Base-by-base conservation (phyloP, 1,284 basidiomycete genomes). In the Apiotrichum veenhuisii region DNA sequence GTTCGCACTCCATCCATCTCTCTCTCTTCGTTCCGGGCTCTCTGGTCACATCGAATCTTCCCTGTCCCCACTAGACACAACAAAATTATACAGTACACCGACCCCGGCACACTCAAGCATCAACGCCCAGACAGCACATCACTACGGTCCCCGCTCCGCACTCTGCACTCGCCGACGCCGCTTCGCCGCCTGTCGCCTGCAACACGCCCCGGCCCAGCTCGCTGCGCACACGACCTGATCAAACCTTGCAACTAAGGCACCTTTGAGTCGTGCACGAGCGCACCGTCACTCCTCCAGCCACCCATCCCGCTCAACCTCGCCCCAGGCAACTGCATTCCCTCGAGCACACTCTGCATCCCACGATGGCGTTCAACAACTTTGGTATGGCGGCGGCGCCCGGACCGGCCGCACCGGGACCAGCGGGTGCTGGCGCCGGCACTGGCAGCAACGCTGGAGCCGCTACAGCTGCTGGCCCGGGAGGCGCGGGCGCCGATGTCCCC, bases 401-500 rank as follows among this genome's bases (percentile, higher is more conserved):
- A 41, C 40, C 40, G 10, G 40, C 18, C 20, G 40, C 40, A 22
- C 40, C 40, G n/a, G 40, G 40, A 20, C 18, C n/a, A 20, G 18
- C 37, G 17, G 37, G 37, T 18, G 37, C 37, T 18, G 17, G 8
- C 8, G 48, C n/a, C 34, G 20, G 34, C n/a, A n/a, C n/a, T n/a
- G n/a, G n/a, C n/a, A n/a, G n/a, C n/a, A n/a, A n/a, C n/a, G n/a
- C 58, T 14, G 52, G 50, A 26, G 41, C 41, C 8, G 30, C 42
- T 36, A 14, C 48, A 23, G 33, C 40, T 20, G 14, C 15, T 26
- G 41, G 41, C 20, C 20, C 41, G 22, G 20, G 23, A 3, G 25
- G 42, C 17, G 37, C 25, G 26, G 27, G 30, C 33, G 26, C 64
- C 51, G 72, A 74, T 55, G 67, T 68, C 14, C 72, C 71, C 45